A percentile compares a stretch with the other conserved stretches of the same genome.
phyloP scores from a whole-genome alignment of 352 stramenopile genomes.

The Pythium plurisporium region DNA sequence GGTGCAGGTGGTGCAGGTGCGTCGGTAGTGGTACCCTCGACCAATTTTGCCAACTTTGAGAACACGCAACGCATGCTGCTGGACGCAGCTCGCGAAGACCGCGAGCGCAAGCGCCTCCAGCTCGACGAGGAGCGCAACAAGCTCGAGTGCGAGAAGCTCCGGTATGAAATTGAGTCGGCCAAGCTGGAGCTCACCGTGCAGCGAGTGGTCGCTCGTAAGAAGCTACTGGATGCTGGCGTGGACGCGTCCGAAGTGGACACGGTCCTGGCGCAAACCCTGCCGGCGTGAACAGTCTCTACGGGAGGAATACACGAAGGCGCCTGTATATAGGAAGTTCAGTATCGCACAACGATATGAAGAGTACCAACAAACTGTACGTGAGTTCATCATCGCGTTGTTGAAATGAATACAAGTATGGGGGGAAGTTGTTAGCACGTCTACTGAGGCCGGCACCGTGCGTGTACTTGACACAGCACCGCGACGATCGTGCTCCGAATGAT shows the following conservation, averaged over 20 bases:
- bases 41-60: slow-evolving; percentile 32
- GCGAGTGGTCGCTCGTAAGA: slow-evolving; percentile 44
- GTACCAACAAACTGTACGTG: too few relatives aligned
- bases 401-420: neutral
- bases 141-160: slow-evolving; percentile 65
- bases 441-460: too few relatives aligned
- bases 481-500: neutral
- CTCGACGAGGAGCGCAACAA: slow-evolving; percentile 55
- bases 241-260: slow-evolving; percentile 34
- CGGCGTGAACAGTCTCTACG: neutral
- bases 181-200: slow-evolving; percentile 51
- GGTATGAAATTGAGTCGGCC: slow-evolving; percentile 47
- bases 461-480: neutral
- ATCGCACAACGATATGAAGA: too few relatives aligned
- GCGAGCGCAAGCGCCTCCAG: slow-evolving; percentile 49
- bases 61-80: slow-evolving; percentile 45
- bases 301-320: too few relatives aligned
- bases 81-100: slow-evolving; percentile 58
- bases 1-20: neutral
- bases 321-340: too few relatives aligned
- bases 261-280: slow-evolving; percentile 10
- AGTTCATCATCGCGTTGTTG: neutral
- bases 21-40: slow-evolving; percentile 21
- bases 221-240: slow-evolving; percentile 46
- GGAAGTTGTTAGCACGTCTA: too few relatives aligned